Percentiles rank a stretch among this genome's conserved stretches.
phyloP scores from a whole-genome alignment of 2,329 filamentous ascomycete species.

The Diaporthe sp. region DNA sequence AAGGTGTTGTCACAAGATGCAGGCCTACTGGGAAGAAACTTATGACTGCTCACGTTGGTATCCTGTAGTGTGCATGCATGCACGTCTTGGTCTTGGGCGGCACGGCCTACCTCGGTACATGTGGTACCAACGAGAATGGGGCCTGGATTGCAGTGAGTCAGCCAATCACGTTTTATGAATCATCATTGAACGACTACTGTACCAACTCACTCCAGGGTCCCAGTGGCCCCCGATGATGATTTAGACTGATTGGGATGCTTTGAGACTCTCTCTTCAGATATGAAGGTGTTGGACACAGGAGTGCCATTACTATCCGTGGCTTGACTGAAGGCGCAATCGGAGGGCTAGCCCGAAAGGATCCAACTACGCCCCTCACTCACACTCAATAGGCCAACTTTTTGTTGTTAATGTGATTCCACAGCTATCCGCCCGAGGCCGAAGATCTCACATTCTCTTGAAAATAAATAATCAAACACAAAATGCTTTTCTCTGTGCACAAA shows the following conservation, averaged over 20 bases:
- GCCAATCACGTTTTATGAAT: not conserved
- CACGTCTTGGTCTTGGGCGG: too few species aligned
- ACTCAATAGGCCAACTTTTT: too few species aligned
- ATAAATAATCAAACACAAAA: too few species aligned
- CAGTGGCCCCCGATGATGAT: not conserved
- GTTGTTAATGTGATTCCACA: too few species aligned
- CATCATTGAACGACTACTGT: not conserved
- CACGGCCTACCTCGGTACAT: too few species aligned
- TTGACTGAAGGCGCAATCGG: too few species aligned
- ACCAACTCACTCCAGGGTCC: not conserved
- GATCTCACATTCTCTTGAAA: too few species aligned
- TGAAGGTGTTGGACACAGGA: not conserved
- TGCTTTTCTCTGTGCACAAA: not conserved
- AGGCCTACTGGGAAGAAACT: not conserved
- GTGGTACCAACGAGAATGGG: not conserved
- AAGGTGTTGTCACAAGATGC: not conserved
- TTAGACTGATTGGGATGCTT: not conserved
- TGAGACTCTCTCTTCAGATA: not conserved
- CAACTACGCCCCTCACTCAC: not conserved
- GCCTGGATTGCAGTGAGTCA: not conserved
- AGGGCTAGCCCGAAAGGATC: not conserved
- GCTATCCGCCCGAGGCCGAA: too few species aligned
- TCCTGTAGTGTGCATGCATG: too few species aligned
- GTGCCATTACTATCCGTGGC: not conserved
- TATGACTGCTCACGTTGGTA: not conserved